Conservation (phyloP, 768 basidiomycete species). For the Hericium erinaceus region DNA sequence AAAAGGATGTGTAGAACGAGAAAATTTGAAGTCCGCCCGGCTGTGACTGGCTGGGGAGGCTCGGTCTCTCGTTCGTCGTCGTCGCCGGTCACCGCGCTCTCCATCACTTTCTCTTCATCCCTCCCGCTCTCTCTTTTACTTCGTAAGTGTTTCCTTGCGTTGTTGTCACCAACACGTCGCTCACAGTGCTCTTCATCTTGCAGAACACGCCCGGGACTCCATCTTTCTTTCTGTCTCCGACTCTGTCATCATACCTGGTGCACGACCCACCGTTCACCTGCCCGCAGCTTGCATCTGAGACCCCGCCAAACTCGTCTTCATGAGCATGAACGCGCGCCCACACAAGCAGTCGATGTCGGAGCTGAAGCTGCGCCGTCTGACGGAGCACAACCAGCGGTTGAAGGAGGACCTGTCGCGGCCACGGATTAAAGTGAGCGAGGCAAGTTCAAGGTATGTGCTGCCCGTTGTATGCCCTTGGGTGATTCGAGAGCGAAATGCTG, state of each 20-base stretch:
- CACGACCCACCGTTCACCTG: background rate
- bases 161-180: too few relatives aligned
- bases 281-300: background rate
- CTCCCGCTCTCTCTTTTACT: background rate
- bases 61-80: background rate
- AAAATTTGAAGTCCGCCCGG: background rate
- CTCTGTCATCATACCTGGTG: background rate
- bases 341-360: conserved; percentile 92
- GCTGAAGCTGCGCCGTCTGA: conserved; percentile 68
- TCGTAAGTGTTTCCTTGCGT: background rate
- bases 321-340: conserved; percentile 59
- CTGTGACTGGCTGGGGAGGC: background rate
- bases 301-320: background rate
- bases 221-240: background rate
- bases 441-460: conserved; percentile 46
- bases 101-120: background rate
- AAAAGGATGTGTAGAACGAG: background rate
- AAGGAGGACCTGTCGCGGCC: conserved; percentile 67
- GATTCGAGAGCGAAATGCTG: background rate
- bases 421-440: conserved; percentile 65
- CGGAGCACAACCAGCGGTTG: conserved; percentile 67
- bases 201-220: background rate
- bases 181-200: background rate
- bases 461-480: background rate
- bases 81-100: background rate